A percentile compares a stretch with the other conserved stretches of the same genome.
These are phyloP conservation scores for Yamadazyma buinensis DNA, from an alignment of 1,139 yeast genomes.

Conservation along the genomic window DNA sequence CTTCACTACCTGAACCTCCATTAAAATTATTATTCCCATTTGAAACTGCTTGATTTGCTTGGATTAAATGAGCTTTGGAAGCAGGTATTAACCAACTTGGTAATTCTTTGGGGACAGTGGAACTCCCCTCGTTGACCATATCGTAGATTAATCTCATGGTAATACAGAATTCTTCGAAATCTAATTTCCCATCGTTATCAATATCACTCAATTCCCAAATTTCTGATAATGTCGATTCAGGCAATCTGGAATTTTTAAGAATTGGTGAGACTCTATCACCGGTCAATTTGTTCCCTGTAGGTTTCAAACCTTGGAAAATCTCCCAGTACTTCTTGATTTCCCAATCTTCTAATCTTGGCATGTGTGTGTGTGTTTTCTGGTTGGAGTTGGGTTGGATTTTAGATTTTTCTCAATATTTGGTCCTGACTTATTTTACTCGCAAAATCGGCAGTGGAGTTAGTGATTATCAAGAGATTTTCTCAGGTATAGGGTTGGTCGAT, in stretches of 20 bases:
- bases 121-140: conserved; percentile 70
- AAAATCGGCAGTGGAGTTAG: no score
- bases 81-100: conserved; percentile 95
- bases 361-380: no score
- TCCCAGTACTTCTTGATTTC: conserved; percentile 98
- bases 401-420: no score
- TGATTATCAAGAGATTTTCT: no score
- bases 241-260: conserved; percentile 81
- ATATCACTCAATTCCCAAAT: conserved; percentile 94
- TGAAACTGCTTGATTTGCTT: conserved; percentile 68
- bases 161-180: conserved; percentile 95
- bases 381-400: no score
- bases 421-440: no score
- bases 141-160: conserved; percentile 95
- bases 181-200: conserved; percentile 85
- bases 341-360: conserved; percentile 82
- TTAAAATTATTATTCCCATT: conserved; percentile 23
- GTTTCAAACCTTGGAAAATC: conserved; percentile 85
- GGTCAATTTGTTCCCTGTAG: conserved; percentile 69
- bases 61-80: conserved; percentile 77
- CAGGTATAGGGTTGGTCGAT: no score
- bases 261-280: conserved; percentile 88
- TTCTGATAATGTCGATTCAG: conserved; percentile 68
- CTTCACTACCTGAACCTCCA: conserved; percentile 46
- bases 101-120: conserved; percentile 61